Base-by-base conservation (phyloP, 192 early-diverging fungal species). In the Rhizophagus clarus region DNA sequence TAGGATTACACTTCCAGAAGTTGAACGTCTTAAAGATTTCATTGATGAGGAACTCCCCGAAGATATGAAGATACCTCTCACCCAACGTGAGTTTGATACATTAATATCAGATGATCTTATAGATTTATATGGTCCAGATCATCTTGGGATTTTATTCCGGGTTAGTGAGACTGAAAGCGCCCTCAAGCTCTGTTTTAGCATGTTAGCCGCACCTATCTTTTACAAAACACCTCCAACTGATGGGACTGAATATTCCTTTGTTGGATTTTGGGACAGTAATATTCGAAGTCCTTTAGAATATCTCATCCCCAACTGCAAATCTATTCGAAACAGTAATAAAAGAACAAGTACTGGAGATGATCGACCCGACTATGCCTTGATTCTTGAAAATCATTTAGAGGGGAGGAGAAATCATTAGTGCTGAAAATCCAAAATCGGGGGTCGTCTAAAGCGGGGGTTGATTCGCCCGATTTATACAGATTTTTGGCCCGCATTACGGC, bases 81-180 rank as follows among this genome's bases (percentile, higher is more conserved):
- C 45, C 11, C 45, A 51, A 51, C 12, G 12, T 51, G 49, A 66
- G 8, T 66, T 66, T 4, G 63, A 66, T 20, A 64, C 8, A n/a
- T 10, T 66, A 66, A 0, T 66, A 66, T 31, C 63, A 29, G 24
- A 8, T 64, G 5, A 66, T 29, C 4, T 64, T 22, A 47, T 2
- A n/a, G 28, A 64, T 64, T 1, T 9, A 2, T 66, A 26, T 7
- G 3, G 1, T 66, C 1, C 63, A 72, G 2, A 10, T 31, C 5
- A 72, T 42, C n/a, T 72, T 10, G n/a, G 24, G 14, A 11, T 72
- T 22, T n/a, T 72, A 11, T 72, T 72, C 22, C 34, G 22, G 2
- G 32, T 31, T n/a, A 42, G 32, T 40, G 70, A 72, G 15, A 40
- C 70, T n/a, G 70, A 72, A 72, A 72, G n/a, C 70, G 3, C 70